These are phyloP conservation scores for Eucalyptus grandis DNA, from an alignment of 345 rosid genomes.

Conservation along the genomic window DNA sequence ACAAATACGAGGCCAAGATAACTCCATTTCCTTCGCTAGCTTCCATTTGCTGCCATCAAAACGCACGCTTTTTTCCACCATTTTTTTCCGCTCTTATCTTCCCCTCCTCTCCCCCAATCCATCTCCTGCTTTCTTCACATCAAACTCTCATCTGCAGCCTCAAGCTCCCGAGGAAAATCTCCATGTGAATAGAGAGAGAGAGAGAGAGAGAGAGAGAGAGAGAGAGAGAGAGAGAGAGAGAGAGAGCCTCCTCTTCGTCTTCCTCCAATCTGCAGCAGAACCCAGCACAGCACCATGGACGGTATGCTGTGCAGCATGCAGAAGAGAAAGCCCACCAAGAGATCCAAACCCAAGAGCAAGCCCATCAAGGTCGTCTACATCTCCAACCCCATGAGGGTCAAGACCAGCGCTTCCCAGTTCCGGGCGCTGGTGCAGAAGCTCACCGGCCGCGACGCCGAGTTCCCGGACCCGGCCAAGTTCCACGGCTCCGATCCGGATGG, in stretches of 20 bases:
- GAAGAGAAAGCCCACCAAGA: background rate
- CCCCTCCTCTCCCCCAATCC: background rate
- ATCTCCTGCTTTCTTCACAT: background rate
- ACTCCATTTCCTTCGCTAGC: background rate
- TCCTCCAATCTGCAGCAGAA: background rate
- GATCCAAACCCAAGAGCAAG: background rate
- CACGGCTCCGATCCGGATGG: background rate
- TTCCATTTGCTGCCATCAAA: background rate
- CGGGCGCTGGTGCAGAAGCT: conserved; percentile 33
- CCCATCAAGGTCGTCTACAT: conserved; percentile 39
- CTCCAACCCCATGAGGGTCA: conserved; percentile 37
- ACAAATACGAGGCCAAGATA: background rate
- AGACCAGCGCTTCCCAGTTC: conserved; percentile 24
- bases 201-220: background rate
- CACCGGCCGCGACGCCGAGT: conserved; percentile 35
- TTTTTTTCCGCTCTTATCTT: background rate
- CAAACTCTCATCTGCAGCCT: background rate
- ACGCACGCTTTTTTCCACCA: background rate
- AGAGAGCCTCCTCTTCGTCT: background rate
- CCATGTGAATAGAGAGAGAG: background rate
- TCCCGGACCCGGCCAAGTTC: conserved; percentile 5
- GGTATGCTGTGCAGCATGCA: background rate
- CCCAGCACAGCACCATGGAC: background rate
- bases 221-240: background rate
- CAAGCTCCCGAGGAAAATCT: background rate